phyloP scores from a whole-genome alignment of 1,139 yeast species.

The Waltiozyma sp. region DNA sequence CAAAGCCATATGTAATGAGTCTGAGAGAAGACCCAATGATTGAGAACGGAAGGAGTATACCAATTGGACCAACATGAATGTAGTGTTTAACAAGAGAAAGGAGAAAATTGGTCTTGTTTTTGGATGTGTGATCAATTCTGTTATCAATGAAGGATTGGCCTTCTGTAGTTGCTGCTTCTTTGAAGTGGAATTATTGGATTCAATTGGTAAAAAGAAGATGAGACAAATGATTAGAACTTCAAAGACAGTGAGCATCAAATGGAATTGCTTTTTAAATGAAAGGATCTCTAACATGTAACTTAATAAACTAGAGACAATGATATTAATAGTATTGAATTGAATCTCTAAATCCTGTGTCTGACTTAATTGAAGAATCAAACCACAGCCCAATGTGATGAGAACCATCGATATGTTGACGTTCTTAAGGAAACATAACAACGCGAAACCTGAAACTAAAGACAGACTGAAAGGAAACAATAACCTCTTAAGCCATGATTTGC shows the following conservation, averaged over 20 bases:
- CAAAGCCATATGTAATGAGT: conserved; percentile 90
- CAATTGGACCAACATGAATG: conserved; percentile 90
- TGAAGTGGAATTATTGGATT: conserved; percentile 9
- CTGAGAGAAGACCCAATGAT: conserved; percentile 83
- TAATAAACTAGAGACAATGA: conserved; percentile 20
- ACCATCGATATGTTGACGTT: conserved; percentile 15
- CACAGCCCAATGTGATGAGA: conserved; percentile 16
- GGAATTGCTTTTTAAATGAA: conserved; percentile 19
- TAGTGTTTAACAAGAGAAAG: conserved; percentile 71
- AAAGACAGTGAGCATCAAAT: conserved; percentile 5
- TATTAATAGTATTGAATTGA: conserved; percentile 13
- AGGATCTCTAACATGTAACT: conserved; percentile 23
- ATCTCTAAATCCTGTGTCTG: conserved; percentile 8
- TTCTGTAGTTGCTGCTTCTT: conserved; percentile 1
- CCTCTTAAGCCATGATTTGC: background rate
- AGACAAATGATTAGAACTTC: conserved; percentile 9
- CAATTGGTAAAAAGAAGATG: conserved; percentile 9
- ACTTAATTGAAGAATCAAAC: conserved; percentile 9
- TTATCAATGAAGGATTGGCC: conserved; percentile 13
- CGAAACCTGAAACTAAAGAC: background rate
- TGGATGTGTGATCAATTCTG: conserved; percentile 42
- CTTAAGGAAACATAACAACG: background rate
- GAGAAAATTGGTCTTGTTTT: conserved; percentile 87
- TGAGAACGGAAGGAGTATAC: conserved; percentile 86
- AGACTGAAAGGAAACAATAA: background rate